Evolutionary conservation across 495 filamentous ascomycete species (phyloP).

Genomic region (Hypoxylon cercidicola): DNA sequence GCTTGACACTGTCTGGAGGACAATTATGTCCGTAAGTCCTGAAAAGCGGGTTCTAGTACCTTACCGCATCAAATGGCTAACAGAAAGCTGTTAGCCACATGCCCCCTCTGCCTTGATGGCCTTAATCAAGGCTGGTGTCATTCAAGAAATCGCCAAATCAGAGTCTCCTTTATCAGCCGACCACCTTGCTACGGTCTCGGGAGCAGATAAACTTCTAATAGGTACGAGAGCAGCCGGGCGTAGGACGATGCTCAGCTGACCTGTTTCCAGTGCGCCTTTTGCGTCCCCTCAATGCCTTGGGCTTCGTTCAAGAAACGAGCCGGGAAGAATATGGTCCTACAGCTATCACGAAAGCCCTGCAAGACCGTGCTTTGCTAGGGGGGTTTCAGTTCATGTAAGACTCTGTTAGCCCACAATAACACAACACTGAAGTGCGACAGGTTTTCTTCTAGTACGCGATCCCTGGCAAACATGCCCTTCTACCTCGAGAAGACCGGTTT

Average conservation of each 20-base stretch:
- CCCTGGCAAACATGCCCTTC: slow-evolving; percentile 28
- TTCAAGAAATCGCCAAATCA: slow-evolving; percentile 25
- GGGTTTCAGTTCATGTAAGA: slow-evolving; percentile 44
- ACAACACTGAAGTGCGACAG: slow-evolving; percentile 7
- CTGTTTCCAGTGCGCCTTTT: slow-evolving; percentile 35
- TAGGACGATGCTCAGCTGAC: neutral
- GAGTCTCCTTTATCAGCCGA: slow-evolving; percentile 17
- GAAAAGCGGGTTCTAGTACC: neutral
- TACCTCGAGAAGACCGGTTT: slow-evolving; percentile 38
- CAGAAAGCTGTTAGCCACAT: slow-evolving; percentile 27
- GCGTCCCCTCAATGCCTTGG: slow-evolving; percentile 61
- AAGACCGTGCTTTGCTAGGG: slow-evolving; percentile 18
- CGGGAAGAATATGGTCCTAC: slow-evolving; percentile 57
- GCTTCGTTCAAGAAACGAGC: slow-evolving; percentile 55
- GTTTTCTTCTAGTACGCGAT: slow-evolving; percentile 14
- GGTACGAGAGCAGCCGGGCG: slow-evolving; percentile 6
- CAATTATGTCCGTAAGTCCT: slow-evolving; percentile 33
- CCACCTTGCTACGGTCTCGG: slow-evolving; percentile 17
- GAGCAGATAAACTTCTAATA: slow-evolving; percentile 23
- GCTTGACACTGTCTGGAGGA: slow-evolving; percentile 33
- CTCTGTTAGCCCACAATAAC: slow-evolving; percentile 36
- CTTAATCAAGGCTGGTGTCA: slow-evolving; percentile 27
- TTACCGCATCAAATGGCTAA: neutral
- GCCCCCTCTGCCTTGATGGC: slow-evolving; percentile 26
- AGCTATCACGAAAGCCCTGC: slow-evolving; percentile 54